These are phyloP conservation scores for Elongisporangium senticosum DNA, from an alignment of 352 stramenopile species.

Conservation along the genomic window DNA sequence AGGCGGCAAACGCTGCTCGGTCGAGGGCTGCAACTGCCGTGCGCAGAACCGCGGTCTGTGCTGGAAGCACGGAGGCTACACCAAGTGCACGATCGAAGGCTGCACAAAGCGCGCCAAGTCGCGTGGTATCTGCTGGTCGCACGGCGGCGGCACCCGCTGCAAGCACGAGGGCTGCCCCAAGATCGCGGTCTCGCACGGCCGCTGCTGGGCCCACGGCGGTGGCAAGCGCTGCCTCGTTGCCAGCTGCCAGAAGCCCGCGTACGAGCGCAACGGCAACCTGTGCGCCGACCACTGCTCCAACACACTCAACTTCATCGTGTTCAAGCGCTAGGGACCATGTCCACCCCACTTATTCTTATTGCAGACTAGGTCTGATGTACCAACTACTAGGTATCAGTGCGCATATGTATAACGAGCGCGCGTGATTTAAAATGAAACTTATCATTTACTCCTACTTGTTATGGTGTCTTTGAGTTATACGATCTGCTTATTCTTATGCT, in stretches of 20 bases:
- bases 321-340: background rate
- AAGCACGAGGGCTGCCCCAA: slow-evolving; percentile 43
- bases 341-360: background rate
- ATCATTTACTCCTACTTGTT: background rate
- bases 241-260: slow-evolving; percentile 42
- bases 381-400: background rate
- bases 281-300: slow-evolving; percentile 26
- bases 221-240: slow-evolving; percentile 31
- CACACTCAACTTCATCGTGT: background rate
- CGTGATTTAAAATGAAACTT: background rate
- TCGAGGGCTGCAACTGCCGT: slow-evolving; percentile 44
- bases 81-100: slow-evolving; percentile 39
- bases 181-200: slow-evolving; percentile 46
- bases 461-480: too few species aligned
- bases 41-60: slow-evolving; percentile 50
- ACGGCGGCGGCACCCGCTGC: slow-evolving; percentile 29
- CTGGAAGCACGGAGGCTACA: slow-evolving; percentile 56
- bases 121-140: slow-evolving; percentile 19
- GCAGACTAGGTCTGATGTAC: background rate
- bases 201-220: slow-evolving; percentile 50
- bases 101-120: slow-evolving; percentile 37
- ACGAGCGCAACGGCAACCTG: slow-evolving; percentile 55
- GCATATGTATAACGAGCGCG: background rate
- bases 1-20: slow-evolving; percentile 38
- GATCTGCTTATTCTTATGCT: too few species aligned